phyloP scores from a whole-genome alignment of 2,329 filamentous ascomycete genomes.

The Fusarium zealandicum region DNA sequence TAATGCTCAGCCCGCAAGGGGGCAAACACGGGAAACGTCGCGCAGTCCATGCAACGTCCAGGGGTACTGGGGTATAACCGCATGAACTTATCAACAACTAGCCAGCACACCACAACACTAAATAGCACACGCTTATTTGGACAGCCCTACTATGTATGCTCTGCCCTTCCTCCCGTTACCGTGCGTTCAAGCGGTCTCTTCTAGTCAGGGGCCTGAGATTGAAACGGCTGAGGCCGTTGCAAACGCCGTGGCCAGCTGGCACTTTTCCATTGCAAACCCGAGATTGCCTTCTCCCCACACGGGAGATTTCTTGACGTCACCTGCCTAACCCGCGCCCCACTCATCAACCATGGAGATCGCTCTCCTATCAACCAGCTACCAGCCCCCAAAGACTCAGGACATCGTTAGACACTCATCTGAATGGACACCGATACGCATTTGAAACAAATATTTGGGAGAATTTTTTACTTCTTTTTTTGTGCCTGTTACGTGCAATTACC shows the following conservation, averaged over 20 bases:
- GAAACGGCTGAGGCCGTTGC: slow-evolving; percentile 1
- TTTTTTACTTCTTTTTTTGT: slow-evolving; percentile 49
- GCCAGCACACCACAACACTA: neutral
- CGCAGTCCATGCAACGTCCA: slow-evolving; percentile 18
- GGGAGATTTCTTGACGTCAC: slow-evolving; percentile 39
- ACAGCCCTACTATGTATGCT: slow-evolving; percentile 18
- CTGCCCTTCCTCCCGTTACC: slow-evolving; percentile 21
- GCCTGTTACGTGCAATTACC: slow-evolving; percentile 50
- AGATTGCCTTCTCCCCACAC: slow-evolving; percentile 36
- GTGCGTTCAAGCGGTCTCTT: slow-evolving; percentile 8
- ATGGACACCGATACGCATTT: slow-evolving; percentile 23
- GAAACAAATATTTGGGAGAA: slow-evolving; percentile 31
- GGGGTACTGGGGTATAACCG: slow-evolving; percentile 8
- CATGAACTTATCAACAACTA: slow-evolving; percentile 14
- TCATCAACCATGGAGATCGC: slow-evolving; percentile 33
- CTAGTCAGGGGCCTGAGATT: slow-evolving; percentile 23
- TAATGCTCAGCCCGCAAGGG: neutral
- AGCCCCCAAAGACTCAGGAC: too few species aligned
- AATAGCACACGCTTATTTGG: too few species aligned
- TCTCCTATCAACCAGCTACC: neutral
- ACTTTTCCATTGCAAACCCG: slow-evolving; percentile 10
- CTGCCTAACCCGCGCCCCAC: slow-evolving; percentile 9
- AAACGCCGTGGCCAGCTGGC: slow-evolving; percentile 12
- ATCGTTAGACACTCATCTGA: neutral
- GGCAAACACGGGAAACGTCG: neutral